Evolutionary conservation across 495 filamentous ascomycete genomes (phyloP), one percentile per base, ranked within the genome.

Genomic region (Xylaria castorea): DNA sequence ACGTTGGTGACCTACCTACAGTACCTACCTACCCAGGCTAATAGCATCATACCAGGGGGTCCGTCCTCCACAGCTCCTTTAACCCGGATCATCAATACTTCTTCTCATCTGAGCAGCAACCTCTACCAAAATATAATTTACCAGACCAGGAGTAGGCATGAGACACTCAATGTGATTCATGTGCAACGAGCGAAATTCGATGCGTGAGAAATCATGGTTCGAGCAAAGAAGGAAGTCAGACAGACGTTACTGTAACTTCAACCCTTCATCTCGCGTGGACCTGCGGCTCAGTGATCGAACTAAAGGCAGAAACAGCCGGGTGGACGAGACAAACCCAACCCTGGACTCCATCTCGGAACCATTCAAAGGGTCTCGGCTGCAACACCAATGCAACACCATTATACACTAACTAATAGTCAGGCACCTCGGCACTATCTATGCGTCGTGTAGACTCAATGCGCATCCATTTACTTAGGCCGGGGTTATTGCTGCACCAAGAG

Each of bases 321-420:
- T 51, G 66, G 66, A 57, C 36, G 22, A 67, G 66, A 57, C 36
- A 22, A 64, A n/a, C 25, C 36, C 6, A 68, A 50, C 18, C 46
- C 46, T n/a, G 46, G 46, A 20, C 25, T 30, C 30, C 38, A 65
- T 46, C 42, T 46, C 50, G 32, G 50, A 48, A 48, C 46, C 48
- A 25, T 57, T n/a, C 34, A 57, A 57, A 42, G 27, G 50, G 34
- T 20, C 34, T 27, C 32, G 34, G 40, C 66, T 55, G 66, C 32
- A n/a, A 57, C 66, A 50, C 18, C 66, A 57, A 68, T 68, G 50
- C 66, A n/a, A 55, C 65, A 55, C 48, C 32, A 42, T 64, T 27
- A 18, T 30, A 42, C 36, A 50, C 30, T 20, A 25, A n/a, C n/a
- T n/a, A n/a, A n/a, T n/a, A n/a, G n/a, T n/a, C n/a, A n/a, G n/a